Evolutionary conservation across 805 yeast species (phyloP), one percentile per base, ranked within the genome.

Genomic region (Babjeviella inositovora): DNA sequence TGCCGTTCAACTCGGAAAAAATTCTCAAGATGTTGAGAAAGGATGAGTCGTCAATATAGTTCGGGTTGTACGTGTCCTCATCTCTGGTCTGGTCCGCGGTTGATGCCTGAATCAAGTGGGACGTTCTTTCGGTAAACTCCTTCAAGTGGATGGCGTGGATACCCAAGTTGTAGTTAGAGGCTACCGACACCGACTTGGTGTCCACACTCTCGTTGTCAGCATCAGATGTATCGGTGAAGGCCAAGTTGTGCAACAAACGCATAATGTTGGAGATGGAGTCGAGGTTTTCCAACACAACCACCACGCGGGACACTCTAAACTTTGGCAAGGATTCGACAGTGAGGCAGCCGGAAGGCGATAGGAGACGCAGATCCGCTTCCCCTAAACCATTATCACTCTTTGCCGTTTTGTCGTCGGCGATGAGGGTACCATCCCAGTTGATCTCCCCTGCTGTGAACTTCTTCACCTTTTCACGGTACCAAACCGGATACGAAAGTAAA

Each of bases 61-160:
- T n/a, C n/a, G n/a, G n/a, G n/a, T n/a, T n/a, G n/a, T n/a, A n/a
- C n/a, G n/a, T n/a, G n/a, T n/a, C n/a, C n/a, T n/a, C n/a, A n/a
- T n/a, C n/a, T n/a, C n/a, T n/a, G n/a, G n/a, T n/a, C n/a, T n/a
- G n/a, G n/a, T n/a, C n/a, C n/a, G n/a, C 33, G 8, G 59, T 48
- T 2, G 82, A 70, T 2, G 79, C 80, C 35, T 70, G 79, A 25
- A 74, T 53, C 24, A 74, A 46, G 40, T 74, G 79, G 0, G 80
- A 69, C 0, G 81, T 71, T 40, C 85, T 53, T 26, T 75, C 73
- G 1, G 76, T 64, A 23, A 74, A 50, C 19, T 65, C 63, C 28
- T 73, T 56, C 27, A 72, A 43, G 34, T 71, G 70, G 5, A 70
- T 41, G 2, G 69, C 74, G 32, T 55, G 58, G 21, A 69, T 47